Conservation (phyloP, 345 rosid species). For the Salix udensis region DNA sequence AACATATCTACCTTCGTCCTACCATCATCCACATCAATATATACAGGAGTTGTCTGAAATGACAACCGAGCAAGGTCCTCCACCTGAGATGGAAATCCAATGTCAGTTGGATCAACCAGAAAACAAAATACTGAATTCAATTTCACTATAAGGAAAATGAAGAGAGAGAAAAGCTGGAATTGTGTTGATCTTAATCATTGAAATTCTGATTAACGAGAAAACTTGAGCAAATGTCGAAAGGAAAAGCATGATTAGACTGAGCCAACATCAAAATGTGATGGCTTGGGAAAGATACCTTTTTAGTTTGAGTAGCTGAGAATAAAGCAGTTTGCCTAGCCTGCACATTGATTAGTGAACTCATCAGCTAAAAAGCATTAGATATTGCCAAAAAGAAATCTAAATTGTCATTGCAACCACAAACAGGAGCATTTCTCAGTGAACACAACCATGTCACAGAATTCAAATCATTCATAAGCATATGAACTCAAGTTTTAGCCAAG, state of each 20-base stretch:
- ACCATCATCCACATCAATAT: constrained; percentile 91
- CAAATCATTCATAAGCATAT: not conserved
- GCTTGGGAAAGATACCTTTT: constrained; percentile 53
- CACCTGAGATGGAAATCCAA: constrained; percentile 43
- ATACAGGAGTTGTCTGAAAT: constrained; percentile 73
- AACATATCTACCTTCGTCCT: constrained; percentile 62
- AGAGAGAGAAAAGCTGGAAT: not conserved
- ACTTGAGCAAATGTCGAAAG: not conserved
- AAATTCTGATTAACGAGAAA: not conserved
- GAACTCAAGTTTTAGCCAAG: not conserved
- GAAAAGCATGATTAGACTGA: not conserved
- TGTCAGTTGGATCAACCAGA: not conserved
- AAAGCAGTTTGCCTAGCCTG: constrained; percentile 95
- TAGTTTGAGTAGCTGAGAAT: constrained; percentile 96
- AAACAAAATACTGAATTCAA: not conserved
- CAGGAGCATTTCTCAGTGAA: not conserved
- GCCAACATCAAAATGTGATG: not conserved
- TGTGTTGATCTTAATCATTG: not conserved
- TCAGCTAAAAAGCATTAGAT: constrained; percentile 20
- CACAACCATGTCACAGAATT: not conserved
- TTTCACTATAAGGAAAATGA: not conserved
- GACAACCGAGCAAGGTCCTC: constrained; percentile 96
- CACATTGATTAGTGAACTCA: constrained; percentile 22
- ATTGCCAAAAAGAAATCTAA: not conserved
- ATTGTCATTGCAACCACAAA: not conserved